Conservation (phyloP, 2,329 filamentous ascomycete species). For the Purpureocillium takamizusanense region DNA sequence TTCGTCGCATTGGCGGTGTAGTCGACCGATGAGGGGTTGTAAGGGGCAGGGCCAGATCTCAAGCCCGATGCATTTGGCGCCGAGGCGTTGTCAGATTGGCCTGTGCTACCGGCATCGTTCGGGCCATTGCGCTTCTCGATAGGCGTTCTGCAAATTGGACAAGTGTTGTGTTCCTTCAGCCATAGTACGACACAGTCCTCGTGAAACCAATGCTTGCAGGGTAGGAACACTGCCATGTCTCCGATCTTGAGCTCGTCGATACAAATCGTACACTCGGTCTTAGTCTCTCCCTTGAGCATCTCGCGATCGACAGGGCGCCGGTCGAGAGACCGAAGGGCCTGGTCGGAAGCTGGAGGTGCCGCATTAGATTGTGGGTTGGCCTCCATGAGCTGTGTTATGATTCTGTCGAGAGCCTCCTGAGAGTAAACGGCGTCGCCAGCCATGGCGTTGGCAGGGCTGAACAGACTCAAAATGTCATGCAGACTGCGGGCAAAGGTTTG, state of each 20-base stretch:
- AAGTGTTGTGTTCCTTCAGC: slow-evolving; percentile 87
- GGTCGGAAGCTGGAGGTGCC: slow-evolving; percentile 69
- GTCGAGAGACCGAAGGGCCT: slow-evolving; percentile 64
- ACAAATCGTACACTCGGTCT: slow-evolving; percentile 88
- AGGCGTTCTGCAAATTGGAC: slow-evolving; percentile 66
- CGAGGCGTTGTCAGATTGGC: background rate
- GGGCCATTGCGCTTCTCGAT: slow-evolving; percentile 32
- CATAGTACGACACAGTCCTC: slow-evolving; percentile 72
- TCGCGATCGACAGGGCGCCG: slow-evolving; percentile 60
- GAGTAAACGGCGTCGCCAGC: slow-evolving; percentile 80
- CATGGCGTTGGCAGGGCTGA: slow-evolving; percentile 42
- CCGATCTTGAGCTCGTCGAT: slow-evolving; percentile 74
- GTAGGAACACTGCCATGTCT: slow-evolving; percentile 66
- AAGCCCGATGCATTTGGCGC: background rate
- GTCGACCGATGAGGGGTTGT: background rate
- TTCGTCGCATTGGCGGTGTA: too few species aligned
- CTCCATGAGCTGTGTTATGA: slow-evolving; percentile 85
- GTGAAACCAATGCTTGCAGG: slow-evolving; percentile 93
- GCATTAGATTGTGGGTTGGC: slow-evolving; percentile 67
- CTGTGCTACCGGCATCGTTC: slow-evolving; percentile 8
- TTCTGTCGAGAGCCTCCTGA: slow-evolving; percentile 81
- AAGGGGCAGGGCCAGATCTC: background rate
- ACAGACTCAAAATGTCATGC: slow-evolving; percentile 43
- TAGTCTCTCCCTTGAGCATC: slow-evolving; percentile 57
- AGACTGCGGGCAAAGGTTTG: slow-evolving; percentile 26